phyloP scores from a whole-genome alignment of 2,329 filamentous ascomycete species.

The Hypoxylon sp. region DNA sequence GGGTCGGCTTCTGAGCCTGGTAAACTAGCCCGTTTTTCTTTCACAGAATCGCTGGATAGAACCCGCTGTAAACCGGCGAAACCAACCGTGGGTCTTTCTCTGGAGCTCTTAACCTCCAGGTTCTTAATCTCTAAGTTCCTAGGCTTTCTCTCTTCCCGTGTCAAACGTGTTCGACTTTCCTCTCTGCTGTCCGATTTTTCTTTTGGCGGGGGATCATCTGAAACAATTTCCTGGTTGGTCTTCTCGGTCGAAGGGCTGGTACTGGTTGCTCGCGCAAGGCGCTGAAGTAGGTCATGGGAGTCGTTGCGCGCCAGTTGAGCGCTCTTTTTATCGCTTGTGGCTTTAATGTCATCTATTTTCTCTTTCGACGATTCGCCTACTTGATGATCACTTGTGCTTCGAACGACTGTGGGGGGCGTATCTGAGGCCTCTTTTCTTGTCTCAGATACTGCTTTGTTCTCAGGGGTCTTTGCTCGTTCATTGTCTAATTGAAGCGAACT shows the following conservation, averaged over 20 bases:
- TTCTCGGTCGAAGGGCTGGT: conserved; percentile 59
- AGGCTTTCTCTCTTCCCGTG: conserved; percentile 43
- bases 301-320: conserved; percentile 55
- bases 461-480: conserved; percentile 15
- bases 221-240: conserved; percentile 21
- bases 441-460: conserved; percentile 6
- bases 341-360: conserved; percentile 37
- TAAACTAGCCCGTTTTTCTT: conserved; percentile 65
- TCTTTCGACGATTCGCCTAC: conserved; percentile 27
- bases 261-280: conserved; percentile 64
- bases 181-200: conserved; percentile 36
- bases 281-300: conserved; percentile 65
- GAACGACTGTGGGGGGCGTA: conserved; percentile 17
- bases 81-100: conserved; percentile 60
- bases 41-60: conserved; percentile 63
- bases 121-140: conserved; percentile 35
- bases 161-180: conserved; percentile 38
- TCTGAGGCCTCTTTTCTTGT: conserved; percentile 14
- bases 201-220: conserved; percentile 30
- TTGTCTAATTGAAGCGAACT: conserved; percentile 16
- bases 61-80: conserved; percentile 62
- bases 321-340: conserved; percentile 29
- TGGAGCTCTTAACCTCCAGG: conserved; percentile 51
- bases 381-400: conserved; percentile 28
- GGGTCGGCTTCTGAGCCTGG: conserved; percentile 68